These are phyloP conservation scores for Oidium heveae DNA, from an alignment of 2,329 filamentous ascomycete species.

Conservation along the genomic window DNA sequence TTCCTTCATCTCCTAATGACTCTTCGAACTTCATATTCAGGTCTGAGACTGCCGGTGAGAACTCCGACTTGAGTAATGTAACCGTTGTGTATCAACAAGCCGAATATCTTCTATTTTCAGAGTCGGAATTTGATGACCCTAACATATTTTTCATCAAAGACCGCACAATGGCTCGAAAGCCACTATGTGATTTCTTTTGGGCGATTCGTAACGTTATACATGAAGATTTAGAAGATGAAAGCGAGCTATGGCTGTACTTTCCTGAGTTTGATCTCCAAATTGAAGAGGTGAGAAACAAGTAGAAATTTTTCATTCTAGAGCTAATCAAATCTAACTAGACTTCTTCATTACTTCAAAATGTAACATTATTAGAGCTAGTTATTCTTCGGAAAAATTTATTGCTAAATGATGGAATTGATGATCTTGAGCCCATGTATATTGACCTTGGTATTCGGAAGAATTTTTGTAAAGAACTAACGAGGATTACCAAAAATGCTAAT, in stretches of 20 bases:
- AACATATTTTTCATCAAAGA: conserved; percentile 31
- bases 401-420: conserved; percentile 28
- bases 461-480: conserved; percentile 24
- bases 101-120: conserved; percentile 33
- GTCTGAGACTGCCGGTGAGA: neutral
- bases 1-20: neutral
- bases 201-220: conserved; percentile 28
- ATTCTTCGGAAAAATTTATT: conserved; percentile 31
- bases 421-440: conserved; percentile 30
- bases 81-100: conserved; percentile 27
- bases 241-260: conserved; percentile 30
- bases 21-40: neutral
- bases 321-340: conserved; percentile 18
- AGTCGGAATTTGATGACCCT: conserved; percentile 23
- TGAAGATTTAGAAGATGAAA: conserved; percentile 27
- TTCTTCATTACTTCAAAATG: conserved; percentile 20
- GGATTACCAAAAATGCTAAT: conserved; percentile 24
- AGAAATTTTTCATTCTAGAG: conserved; percentile 5
- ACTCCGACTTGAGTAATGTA: conserved; percentile 15
- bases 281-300: conserved; percentile 23
- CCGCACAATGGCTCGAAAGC: conserved; percentile 24
- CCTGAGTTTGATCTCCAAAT: conserved; percentile 28
- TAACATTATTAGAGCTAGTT: conserved; percentile 30
- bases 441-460: conserved; percentile 26
- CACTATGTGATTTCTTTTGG: conserved; percentile 27